Evolutionary conservation across 2,329 filamentous ascomycete species (phyloP).

Genomic region (Penicillium nordicum): DNA sequence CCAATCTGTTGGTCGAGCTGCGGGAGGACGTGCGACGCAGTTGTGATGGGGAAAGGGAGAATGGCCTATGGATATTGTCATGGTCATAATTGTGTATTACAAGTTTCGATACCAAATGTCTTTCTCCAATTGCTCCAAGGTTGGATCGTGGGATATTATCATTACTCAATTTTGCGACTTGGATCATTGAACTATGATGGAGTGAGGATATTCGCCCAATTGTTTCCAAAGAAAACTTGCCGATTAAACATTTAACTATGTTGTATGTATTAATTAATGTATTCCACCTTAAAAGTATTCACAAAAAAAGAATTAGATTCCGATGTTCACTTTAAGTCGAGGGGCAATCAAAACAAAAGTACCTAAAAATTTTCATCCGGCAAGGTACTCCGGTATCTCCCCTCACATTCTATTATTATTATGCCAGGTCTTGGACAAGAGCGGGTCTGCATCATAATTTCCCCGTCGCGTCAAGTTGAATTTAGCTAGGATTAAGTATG

Average conservation of each 20-base stretch:
- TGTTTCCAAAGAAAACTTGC: neutral
- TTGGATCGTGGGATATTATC: neutral
- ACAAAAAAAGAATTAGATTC: neutral
- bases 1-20: constrained; percentile 9
- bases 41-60: neutral
- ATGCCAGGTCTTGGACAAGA: constrained; percentile 15
- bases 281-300: neutral
- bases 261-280: neutral
- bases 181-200: neutral
- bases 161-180: neutral
- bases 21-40: constrained; percentile 7
- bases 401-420: constrained; percentile 6
- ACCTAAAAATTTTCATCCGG: constrained; percentile 1
- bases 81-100: constrained; percentile 1
- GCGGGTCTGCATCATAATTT: constrained; percentile 13
- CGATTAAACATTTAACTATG: neutral
- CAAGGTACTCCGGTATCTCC: neutral
- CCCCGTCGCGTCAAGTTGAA: neutral
- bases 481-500: neutral
- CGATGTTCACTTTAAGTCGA: neutral
- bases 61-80: neutral
- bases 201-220: neutral
- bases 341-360: constrained; percentile 1
- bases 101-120: neutral
- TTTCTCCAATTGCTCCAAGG: neutral